Evolutionary conservation across 164 flowering plant species (phyloP).

Genomic region (Warburgia ugandensis): DNA sequence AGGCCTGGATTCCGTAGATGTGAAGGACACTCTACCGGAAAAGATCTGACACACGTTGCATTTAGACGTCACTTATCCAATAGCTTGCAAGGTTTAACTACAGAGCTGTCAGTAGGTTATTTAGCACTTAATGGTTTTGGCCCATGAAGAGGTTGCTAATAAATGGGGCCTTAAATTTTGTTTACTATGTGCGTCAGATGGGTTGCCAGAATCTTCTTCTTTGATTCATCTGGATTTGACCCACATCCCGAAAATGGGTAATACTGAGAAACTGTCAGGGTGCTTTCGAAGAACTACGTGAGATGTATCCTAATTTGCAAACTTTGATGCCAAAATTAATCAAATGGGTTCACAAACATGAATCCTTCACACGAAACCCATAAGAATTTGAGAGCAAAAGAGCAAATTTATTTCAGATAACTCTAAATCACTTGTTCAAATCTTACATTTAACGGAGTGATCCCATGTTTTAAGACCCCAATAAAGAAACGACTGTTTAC

Average conservation of each 20-base stretch:
- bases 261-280: background rate
- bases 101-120: constrained; percentile 8
- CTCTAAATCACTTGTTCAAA: background rate
- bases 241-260: background rate
- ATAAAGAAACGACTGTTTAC: background rate
- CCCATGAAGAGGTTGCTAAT: constrained; percentile 1
- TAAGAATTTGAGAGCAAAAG: background rate
- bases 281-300: background rate
- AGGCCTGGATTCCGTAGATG: background rate
- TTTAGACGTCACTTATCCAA: background rate
- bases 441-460: constrained; percentile 15
- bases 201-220: background rate
- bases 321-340: background rate
- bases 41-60: constrained; percentile 7
- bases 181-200: background rate
- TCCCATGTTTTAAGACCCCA: constrained; percentile 4
- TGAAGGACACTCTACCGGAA: background rate
- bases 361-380: too few species aligned
- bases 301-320: background rate
- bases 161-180: constrained; percentile 8
- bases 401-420: background rate
- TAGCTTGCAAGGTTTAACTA: background rate
- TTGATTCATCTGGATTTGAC: background rate
- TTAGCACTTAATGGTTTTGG: constrained; percentile 1
- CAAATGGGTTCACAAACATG: background rate